A percentile compares a stretch with the other conserved stretches of the same genome.
Evolutionary conservation across 2,329 filamentous ascomycete species (phyloP).

Genomic region (Trichoderma aggressivum): DNA sequence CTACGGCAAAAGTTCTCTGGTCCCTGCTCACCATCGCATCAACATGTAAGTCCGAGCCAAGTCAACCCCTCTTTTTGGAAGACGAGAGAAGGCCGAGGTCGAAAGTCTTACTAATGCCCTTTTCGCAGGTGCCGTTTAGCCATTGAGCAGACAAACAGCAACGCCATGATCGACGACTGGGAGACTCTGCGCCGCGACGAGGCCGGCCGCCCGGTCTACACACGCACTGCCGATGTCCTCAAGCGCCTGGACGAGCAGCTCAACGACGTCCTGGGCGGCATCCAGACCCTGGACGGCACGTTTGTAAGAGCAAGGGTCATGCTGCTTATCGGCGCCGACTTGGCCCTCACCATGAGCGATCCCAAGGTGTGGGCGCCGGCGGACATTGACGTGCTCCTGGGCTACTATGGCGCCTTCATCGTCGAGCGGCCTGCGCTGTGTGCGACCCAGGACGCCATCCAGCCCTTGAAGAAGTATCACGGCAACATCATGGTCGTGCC

Average conservation of each 20-base stretch:
- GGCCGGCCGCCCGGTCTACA: constrained; percentile 67
- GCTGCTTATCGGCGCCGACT: constrained; percentile 71
- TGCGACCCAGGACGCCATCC: constrained; percentile 77
- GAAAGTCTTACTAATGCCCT: neutral
- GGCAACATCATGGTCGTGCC: constrained; percentile 80
- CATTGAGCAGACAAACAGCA: constrained; percentile 66
- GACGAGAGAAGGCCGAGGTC: neutral
- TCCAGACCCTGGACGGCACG: constrained; percentile 61
- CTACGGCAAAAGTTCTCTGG: constrained; percentile 41
- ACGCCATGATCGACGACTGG: constrained; percentile 80
- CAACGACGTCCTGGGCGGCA: constrained; percentile 73
- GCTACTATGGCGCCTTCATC: constrained; percentile 74
- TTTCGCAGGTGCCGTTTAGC: constrained; percentile 62
- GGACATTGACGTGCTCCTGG: constrained; percentile 80
- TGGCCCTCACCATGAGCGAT: constrained; percentile 66
- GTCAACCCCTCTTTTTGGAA: neutral
- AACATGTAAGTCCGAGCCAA: constrained; percentile 54
- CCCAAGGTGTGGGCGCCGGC: constrained; percentile 73
- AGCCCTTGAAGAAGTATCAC: constrained; percentile 70
- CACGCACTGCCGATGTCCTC: constrained; percentile 78
- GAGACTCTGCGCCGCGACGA: constrained; percentile 51
- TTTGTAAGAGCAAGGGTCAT: constrained; percentile 65
- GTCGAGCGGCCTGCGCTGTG: constrained; percentile 73
- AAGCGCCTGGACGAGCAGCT: constrained; percentile 85
- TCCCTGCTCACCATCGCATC: constrained; percentile 27